A percentile compares a stretch with the other conserved stretches of the same genome.
Conservation (phyloP, 2,329 filamentous ascomycete genomes). For the Stromatinia cepivora region DNA sequence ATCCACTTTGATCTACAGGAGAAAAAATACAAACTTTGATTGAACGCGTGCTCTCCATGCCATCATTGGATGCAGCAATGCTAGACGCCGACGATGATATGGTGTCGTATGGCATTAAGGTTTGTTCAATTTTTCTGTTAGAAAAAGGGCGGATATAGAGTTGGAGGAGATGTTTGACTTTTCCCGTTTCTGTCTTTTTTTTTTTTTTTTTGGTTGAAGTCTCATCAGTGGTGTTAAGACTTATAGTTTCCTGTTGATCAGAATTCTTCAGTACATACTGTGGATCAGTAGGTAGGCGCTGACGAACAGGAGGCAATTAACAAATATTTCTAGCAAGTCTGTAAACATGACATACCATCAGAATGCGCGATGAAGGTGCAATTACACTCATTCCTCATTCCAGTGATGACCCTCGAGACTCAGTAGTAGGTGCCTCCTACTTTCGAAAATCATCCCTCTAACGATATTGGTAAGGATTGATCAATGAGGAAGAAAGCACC, state of each 20-base stretch:
- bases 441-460: not conserved
- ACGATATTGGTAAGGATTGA: constrained; percentile 40
- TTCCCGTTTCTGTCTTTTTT: not conserved
- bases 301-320: no score
- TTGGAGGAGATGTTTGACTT: not conserved
- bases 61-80: not conserved
- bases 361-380: not conserved
- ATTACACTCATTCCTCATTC: constrained; percentile 45
- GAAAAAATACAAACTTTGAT: not conserved
- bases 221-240: not conserved
- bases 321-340: no score
- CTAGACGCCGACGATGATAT: not conserved
- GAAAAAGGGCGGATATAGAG: not conserved
- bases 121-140: not conserved
- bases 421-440: constrained; percentile 36
- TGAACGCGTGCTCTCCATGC: not conserved
- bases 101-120: not conserved
- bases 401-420: constrained; percentile 50
- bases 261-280: not conserved
- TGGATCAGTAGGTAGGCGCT: not conserved
- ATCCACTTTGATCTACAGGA: not conserved
- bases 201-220: not conserved
- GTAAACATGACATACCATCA: not conserved
- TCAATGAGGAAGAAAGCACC: constrained; percentile 26
- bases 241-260: not conserved